Conservation (phyloP, 164 flowering plant species). For the Umbilicus rupestris region DNA sequence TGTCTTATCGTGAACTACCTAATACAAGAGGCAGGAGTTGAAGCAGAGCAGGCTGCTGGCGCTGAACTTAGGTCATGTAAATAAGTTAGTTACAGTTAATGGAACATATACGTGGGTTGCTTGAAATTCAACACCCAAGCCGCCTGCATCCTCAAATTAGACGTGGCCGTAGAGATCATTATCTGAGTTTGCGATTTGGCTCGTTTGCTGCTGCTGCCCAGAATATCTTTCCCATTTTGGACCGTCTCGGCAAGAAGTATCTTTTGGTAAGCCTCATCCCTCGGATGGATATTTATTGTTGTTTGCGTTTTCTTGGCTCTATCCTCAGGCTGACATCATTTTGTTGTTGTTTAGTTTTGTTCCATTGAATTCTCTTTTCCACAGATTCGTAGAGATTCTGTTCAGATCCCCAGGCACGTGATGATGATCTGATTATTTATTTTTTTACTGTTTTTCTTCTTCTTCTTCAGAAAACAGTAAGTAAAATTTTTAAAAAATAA, state of each 20-base stretch:
- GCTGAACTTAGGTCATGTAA: no score
- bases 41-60: not conserved
- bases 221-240: conserved; percentile 3
- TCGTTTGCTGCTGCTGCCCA: not conserved
- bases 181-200: not conserved
- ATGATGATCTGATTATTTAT: not conserved
- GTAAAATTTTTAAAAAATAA: no score
- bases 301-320: not conserved
- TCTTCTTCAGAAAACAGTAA: not conserved
- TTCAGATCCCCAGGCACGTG: not conserved
- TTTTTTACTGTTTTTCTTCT: not conserved
- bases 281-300: not conserved
- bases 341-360: not conserved
- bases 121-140: not conserved
- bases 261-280: conserved; percentile 1
- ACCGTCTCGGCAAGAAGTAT: not conserved
- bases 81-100: not conserved
- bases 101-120: conserved; percentile 2
- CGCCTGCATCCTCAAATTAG: not conserved
- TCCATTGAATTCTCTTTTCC: not conserved
- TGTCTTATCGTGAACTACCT: not conserved
- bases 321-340: not conserved
- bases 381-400: not conserved
- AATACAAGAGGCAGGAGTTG: not conserved
- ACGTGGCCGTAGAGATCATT: not conserved